Base-by-base conservation (phyloP, 805 yeast genomes). In the Dipodascopsis uninucleata region DNA sequence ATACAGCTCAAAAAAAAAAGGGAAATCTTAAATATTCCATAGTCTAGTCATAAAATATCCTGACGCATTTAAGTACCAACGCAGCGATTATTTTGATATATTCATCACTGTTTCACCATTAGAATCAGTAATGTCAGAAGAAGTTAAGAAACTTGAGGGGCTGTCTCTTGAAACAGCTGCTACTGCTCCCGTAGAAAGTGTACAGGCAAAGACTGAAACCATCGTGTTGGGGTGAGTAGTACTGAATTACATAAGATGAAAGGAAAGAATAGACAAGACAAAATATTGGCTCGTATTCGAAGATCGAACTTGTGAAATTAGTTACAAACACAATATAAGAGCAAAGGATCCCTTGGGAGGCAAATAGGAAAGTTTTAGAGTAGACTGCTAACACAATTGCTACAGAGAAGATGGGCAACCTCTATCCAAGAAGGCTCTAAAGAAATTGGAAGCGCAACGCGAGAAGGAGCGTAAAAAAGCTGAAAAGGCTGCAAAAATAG, bases 391-490 rank as follows among this genome's bases (percentile, higher is more conserved):
- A 9, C 12, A 6, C 10, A 58, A 57, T 17, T 53, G 52, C n/a
- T 60, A 78, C 36, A 82, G 83, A 9, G 78, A 77, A 55, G 90
- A 84, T 62, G 96, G 96, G 33, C 80, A 76, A 68, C 96, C 96
- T 22, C 71, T 87, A 58, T 82, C 94, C 46, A 93, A 93, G 70
- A 93, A 89, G 65, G 98, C 96, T 2, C 71, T 93, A 60, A 93
- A 93, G 76, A 93, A 93, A 72, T 76, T 93, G 52, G 93, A 85
- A 66, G 90, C 90, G 63, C 96, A 86, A 68, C 79, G 77, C 63
- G 97, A 89, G 69, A 90, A 90, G 73, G 94, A 82, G 57, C 80
- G 76, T 62, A 90, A 89, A 76, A 89, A 89, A 73, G 93, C 87
- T 31, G 97, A 86, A 66, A 82, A 82, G 61, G 97, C 93, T 41